Evolutionary conservation across 768 basidiomycete genomes (phyloP), one percentile per base, ranked within the genome.

Genomic region (Tubosaeta sp.): DNA sequence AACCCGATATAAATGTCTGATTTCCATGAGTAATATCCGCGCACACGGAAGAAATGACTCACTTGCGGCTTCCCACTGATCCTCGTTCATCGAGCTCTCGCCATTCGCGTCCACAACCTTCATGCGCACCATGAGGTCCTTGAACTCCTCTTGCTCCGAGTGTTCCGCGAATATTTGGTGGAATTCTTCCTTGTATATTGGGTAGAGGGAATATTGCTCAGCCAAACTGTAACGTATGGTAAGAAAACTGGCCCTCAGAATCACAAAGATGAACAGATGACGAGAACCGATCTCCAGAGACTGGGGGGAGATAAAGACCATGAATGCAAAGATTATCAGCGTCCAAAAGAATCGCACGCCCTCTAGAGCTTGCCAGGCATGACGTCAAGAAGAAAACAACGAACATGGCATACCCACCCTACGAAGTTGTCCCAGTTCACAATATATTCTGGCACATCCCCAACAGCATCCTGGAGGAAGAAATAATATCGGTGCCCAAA

Each of bases 31-130:
- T n/a, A 45, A 30, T 11, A 43, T 7, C 22, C 30, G 40, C 9
- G 7, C 5, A 30, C 38, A 8, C 8, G 16, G 22, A 25, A n/a
- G 10, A 48, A 43, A 30, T 30, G 12, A 81, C 93, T 71, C 70
- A 97, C 96, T 97, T n/a, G 93, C 94, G 55, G 95, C 95, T 63
- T 97, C 94, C 91, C 95, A 96, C 70, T 98, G 94, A 59, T 90
- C 87, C 58, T 89, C 87, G 57, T 94, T 83, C 90, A 98, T 96
- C 47, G 89, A 73, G 62, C 90, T 94, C 71, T 87, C 87, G 2
- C 94, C 93, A 36, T 86, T 78, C 16, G 75, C 71, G 62, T 96
- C 87, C 38, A 96, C 82, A 25, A 99, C 96, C 55, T 84, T 88
- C 96, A 99, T 99, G 58, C 82, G 79, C 51, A 86, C 74, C 71